Conservation (phyloP, 2,329 filamentous ascomycete genomes). For the Xylaria multiplex region DNA sequence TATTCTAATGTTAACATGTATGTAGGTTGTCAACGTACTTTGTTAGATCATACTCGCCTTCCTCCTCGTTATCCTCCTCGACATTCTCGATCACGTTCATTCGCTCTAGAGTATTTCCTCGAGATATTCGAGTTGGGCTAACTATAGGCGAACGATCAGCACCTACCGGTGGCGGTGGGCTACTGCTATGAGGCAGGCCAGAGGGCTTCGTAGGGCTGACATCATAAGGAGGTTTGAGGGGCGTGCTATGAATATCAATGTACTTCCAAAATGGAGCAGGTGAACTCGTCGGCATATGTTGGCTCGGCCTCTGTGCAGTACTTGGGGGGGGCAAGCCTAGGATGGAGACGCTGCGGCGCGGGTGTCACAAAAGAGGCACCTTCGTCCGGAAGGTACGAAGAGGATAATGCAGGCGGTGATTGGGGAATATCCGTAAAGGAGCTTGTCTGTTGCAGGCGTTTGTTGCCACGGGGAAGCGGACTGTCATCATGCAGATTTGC, state of each 20-base stretch:
- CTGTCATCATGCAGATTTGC: slow-evolving; percentile 65
- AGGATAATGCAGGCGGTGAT: slow-evolving; percentile 68
- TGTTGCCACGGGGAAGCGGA: slow-evolving; percentile 68
- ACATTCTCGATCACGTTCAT: slow-evolving; percentile 36
- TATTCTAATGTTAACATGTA: not conserved
- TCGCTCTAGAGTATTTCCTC: slow-evolving; percentile 44
- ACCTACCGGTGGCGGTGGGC: slow-evolving; percentile 62
- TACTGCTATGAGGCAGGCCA: slow-evolving; percentile 64
- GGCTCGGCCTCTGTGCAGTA: slow-evolving; percentile 81
- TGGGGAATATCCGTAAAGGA: slow-evolving; percentile 64
- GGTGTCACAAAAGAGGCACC: slow-evolving; percentile 73
- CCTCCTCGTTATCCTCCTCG: slow-evolving; percentile 57
- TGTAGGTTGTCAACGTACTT: slow-evolving; percentile 56
- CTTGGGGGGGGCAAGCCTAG: slow-evolving; percentile 82
- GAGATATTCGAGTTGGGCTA: slow-evolving; percentile 59
- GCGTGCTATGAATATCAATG: slow-evolving; percentile 79
- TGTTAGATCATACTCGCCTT: slow-evolving; percentile 67
- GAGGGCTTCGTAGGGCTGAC: slow-evolving; percentile 66
- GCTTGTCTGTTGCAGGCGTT: slow-evolving; percentile 54
- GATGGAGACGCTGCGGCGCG: slow-evolving; percentile 77
- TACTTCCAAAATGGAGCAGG: slow-evolving; percentile 92
- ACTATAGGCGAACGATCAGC: slow-evolving; percentile 61
- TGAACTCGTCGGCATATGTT: slow-evolving; percentile 86
- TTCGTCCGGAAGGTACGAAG: slow-evolving; percentile 71
- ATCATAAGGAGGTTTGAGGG: slow-evolving; percentile 67